Evolutionary conservation across 2,329 filamentous ascomycete genomes (phyloP).

Genomic region (Ascochyta clinopodiicola): DNA sequence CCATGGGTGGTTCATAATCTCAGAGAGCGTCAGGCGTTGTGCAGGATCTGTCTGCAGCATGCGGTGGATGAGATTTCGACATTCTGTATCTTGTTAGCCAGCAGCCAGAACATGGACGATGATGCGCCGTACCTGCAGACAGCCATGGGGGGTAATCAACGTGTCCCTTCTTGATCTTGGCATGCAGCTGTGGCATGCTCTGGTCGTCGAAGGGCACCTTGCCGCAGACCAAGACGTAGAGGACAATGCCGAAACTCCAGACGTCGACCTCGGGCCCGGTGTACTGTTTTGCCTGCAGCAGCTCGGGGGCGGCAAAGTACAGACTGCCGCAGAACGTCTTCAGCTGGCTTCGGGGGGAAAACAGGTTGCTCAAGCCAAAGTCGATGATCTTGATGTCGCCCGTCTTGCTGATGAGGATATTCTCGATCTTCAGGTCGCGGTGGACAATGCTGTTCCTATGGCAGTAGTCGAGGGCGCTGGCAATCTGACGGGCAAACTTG

Average conservation of each 20-base stretch:
- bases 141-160: conserved; percentile 97
- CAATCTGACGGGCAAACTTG: conserved; percentile 97
- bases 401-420: conserved; percentile 98
- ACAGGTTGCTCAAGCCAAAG: conserved; percentile 96
- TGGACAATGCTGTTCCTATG: conserved; percentile 98
- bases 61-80: conserved; percentile 86
- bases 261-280: conserved; percentile 96
- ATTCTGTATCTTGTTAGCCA: conserved; percentile 66
- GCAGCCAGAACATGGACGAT: background rate
- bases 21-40: conserved; percentile 82
- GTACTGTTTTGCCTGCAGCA: conserved; percentile 92
- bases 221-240: conserved; percentile 95
- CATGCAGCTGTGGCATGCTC: conserved; percentile 97
- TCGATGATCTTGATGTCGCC: conserved; percentile 99
- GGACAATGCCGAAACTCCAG: conserved; percentile 98
- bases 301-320: conserved; percentile 95
- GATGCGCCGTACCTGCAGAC: conserved; percentile 72
- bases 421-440: conserved; percentile 97
- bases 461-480: conserved; percentile 95
- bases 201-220: conserved; percentile 99
- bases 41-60: conserved; percentile 96
- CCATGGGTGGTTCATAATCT: conserved; percentile 96
- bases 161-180: conserved; percentile 96
- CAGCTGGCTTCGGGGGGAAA: conserved; percentile 80
- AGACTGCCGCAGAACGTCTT: conserved; percentile 98